Evolutionary conservation across 768 basidiomycete species (phyloP), one percentile per base, ranked within the genome.

Genomic region (Termitomyces sp.): DNA sequence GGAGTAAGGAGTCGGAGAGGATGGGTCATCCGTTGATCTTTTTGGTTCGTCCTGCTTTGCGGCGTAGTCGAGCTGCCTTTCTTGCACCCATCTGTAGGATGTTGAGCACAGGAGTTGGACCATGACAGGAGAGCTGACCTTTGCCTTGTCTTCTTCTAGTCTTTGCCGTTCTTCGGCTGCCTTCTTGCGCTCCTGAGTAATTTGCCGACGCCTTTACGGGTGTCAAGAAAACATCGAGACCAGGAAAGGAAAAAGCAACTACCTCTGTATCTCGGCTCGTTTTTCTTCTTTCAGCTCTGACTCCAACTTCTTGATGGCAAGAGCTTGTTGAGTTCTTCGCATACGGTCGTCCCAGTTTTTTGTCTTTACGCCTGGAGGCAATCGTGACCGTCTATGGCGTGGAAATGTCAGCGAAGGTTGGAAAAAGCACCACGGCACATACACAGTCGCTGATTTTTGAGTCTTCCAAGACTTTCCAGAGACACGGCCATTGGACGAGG

Each of bases 251-350:
- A 19, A 23, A n/a, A 46, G 23, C 52, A 66, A 71, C 54, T 58
- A 85, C 89, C 86, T 77, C 59, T 78, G 73, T 46, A 78, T 72
- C 63, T 91, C 90, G 4, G 84, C 80, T 62, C 79, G 73, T 63
- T 90, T 91, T 68, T 92, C 91, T 45, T 88, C 84, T 66, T 82
- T 87, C 61, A 93, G 77, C 60, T 91, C 90, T 10, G 68, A 64
- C 69, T 91, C 76, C 30, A 93, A 74, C 66, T 86, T 85, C 70
- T 89, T 92, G 59, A 88, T 79, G 19, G 91, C 87, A 39, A 76
- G 75, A 19, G 80, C 80, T 63, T 81, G 82, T 66, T 81, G 81
- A 25, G 83, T 82, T 66, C 84, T 83, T 58, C 81, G 76, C 80
- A 90, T 89, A 37, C 91, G 78, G 34, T 81, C 79, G 54, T 82